These are phyloP conservation scores for Ophiostoma triangulosporum DNA, from an alignment of 2,329 filamentous ascomycete genomes.

Conservation along the genomic window DNA sequence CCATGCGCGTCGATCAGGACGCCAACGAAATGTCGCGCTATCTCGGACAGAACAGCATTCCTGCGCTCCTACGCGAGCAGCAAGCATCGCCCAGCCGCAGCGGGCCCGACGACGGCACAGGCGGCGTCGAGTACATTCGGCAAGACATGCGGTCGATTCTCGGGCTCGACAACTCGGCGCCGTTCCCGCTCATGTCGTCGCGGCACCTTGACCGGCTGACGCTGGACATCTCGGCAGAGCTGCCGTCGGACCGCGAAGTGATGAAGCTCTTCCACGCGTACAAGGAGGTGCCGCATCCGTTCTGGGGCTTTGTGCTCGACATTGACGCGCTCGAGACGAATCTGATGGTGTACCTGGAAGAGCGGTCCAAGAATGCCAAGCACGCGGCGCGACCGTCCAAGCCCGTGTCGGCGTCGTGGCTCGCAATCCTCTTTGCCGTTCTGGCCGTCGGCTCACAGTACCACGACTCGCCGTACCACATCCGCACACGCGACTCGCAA, in stretches of 20 bases:
- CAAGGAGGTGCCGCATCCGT: constrained; percentile 53
- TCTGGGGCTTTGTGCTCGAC: constrained; percentile 55
- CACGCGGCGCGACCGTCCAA: constrained; percentile 14
- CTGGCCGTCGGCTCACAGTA: constrained; percentile 54
- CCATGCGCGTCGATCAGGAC: constrained; percentile 35
- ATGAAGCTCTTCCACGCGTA: constrained; percentile 56
- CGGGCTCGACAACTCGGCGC: constrained; percentile 51
- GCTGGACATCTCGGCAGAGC: constrained; percentile 44
- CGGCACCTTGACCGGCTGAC: constrained; percentile 47
- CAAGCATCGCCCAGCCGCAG: constrained; percentile 26
- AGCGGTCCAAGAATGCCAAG: constrained; percentile 43
- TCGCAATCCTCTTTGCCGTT: constrained; percentile 51
- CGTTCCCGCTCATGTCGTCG: constrained; percentile 53
- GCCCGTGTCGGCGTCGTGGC: constrained; percentile 49
- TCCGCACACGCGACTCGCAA: constrained; percentile 44
- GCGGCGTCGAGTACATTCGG: constrained; percentile 39
- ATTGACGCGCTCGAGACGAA: constrained; percentile 52
- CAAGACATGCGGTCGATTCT: constrained; percentile 53
- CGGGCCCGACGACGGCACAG: background rate
- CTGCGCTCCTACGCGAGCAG: constrained; percentile 50
- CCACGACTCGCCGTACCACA: constrained; percentile 49
- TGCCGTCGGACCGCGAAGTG: constrained; percentile 51
- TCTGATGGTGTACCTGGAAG: constrained; percentile 52
- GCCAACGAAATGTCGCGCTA: constrained; percentile 42
- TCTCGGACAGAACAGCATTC: constrained; percentile 54